phyloP scores from a whole-genome alignment of 2,329 filamentous ascomycete genomes.

The Penicillium sp. region DNA sequence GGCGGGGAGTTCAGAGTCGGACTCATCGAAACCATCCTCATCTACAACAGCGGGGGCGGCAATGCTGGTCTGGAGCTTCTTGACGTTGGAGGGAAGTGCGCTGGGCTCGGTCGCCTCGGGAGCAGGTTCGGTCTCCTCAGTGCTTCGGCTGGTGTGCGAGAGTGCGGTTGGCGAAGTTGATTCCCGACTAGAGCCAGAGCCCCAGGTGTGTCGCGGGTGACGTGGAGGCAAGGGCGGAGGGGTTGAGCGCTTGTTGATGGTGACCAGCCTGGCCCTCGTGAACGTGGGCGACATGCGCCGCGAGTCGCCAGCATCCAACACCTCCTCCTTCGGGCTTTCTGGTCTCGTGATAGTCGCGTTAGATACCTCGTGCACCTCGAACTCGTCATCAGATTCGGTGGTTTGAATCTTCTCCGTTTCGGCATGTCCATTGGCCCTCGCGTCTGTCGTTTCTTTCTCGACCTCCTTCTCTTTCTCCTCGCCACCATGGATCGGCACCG shows the following conservation, averaged over 20 bases:
- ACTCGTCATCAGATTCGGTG: constrained; percentile 33
- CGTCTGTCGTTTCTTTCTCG: constrained; percentile 16
- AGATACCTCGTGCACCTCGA: constrained; percentile 53
- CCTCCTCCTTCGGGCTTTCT: constrained; percentile 46
- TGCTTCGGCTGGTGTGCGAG: constrained; percentile 31
- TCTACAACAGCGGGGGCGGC: constrained; percentile 25
- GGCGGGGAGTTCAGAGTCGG: constrained; percentile 18
- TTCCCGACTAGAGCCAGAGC: constrained; percentile 29
- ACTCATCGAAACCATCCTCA: constrained; percentile 32
- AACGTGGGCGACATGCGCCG: constrained; percentile 68
- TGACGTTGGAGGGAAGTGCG: constrained; percentile 16
- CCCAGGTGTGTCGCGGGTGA: constrained; percentile 58
- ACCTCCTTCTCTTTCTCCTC: constrained; percentile 15
- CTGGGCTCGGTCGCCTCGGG: constrained; percentile 19
- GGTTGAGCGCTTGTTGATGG: constrained; percentile 73
- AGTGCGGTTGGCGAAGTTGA: constrained; percentile 31
- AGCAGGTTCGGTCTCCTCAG: constrained; percentile 26
- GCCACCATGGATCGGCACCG: constrained; percentile 25
- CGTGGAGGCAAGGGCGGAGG: constrained; percentile 77
- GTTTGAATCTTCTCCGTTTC: constrained; percentile 17
- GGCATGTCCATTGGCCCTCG: constrained; percentile 20
- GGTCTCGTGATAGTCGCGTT: constrained; percentile 54
- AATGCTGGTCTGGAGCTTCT: constrained; percentile 24
- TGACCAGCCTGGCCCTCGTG: constrained; percentile 78
- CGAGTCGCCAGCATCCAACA: constrained; percentile 52